Conservation (phyloP, 2,329 filamentous ascomycete species). For the Sarocladiaceae sp. region DNA sequence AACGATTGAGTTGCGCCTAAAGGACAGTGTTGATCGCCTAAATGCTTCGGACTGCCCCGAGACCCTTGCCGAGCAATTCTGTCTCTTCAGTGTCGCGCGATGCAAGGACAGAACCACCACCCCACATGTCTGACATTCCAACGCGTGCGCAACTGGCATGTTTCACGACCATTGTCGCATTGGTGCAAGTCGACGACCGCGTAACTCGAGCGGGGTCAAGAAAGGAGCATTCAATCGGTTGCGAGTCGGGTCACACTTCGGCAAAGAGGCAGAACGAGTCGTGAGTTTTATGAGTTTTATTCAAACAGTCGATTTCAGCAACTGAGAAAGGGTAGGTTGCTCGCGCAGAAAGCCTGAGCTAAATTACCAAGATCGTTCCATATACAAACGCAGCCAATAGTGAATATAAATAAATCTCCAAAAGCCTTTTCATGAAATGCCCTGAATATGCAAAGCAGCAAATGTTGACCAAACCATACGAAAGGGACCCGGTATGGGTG, state of each 20-base stretch:
- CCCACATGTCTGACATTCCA: slow-evolving; percentile 17
- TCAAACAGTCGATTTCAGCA: not conserved
- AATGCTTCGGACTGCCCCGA: not conserved
- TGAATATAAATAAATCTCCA: slow-evolving; percentile 6
- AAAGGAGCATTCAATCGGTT: not conserved
- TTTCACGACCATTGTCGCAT: slow-evolving; percentile 1
- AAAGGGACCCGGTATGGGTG: not conserved
- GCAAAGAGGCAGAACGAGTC: not conserved
- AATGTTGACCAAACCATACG: not conserved
- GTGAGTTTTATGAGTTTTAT: not conserved
- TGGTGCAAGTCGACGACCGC: not conserved
- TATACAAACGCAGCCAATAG: slow-evolving; percentile 10
- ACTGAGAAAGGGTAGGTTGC: not conserved
- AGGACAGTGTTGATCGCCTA: too few species aligned
- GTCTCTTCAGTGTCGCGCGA: slow-evolving; percentile 1
- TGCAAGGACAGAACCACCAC: not conserved
- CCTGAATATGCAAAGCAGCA: slow-evolving; percentile 9
- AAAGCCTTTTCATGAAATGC: slow-evolving; percentile 3
- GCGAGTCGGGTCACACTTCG: not conserved
- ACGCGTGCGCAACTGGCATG: slow-evolving; percentile 9
- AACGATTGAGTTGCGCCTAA: too few species aligned
- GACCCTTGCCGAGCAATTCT: not conserved
- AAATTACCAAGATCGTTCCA: slow-evolving; percentile 12
- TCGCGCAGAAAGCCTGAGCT: not conserved
- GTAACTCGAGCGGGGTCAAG: not conserved